Evolutionary conservation across 2,329 filamentous ascomycete genomes (phyloP), one percentile per base, ranked within the genome.

Genomic region (Stromatinia cepivora): DNA sequence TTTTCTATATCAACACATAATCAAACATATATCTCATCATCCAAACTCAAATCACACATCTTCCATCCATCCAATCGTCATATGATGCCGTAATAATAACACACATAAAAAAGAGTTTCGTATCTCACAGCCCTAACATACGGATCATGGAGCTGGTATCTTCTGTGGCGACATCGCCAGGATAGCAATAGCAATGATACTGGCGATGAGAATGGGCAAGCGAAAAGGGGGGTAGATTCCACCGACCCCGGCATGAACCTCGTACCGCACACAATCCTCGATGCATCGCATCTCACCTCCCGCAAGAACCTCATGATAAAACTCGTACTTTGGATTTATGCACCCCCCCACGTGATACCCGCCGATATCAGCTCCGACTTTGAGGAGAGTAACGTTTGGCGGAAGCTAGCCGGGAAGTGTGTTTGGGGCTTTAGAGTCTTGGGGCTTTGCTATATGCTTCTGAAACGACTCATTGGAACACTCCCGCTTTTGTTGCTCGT

Each of bases 81-180:
- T 45, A 15, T 22, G 22, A 28, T 28, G 17, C 15, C 25, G 25
- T 3, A 28, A 42, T 25, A 20, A n/a, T 45, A 17, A 61, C 15
- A 45, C 11, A 36, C 4, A 20, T 1, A 45, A 10, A 45, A 31
- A 25, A 61, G 57, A 31, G 11, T 25, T 17, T 61, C 25, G 28
- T 61, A 45, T n/a, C 36, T 15, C 36, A 61, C 36, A 45, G 36
- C 39, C 25, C 39, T 61, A 15, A n/a, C 57, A 28, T 61, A 61
- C 9, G 57, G 57, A 25, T 20, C 36, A 45, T 61, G 57, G 57
- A 45, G 13, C 57, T 61, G 57, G 57, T 61, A 45, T 45, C 22
- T 61, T n/a, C 13, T 22, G 39, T n/a, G n/a, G n/a, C 34, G 57
- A 45, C 11, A 56, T n/a, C 17, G 22, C 36, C 57, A n/a, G 5